phyloP scores from a whole-genome alignment of 106 monocot species.

The Platanthera zijinensis region DNA sequence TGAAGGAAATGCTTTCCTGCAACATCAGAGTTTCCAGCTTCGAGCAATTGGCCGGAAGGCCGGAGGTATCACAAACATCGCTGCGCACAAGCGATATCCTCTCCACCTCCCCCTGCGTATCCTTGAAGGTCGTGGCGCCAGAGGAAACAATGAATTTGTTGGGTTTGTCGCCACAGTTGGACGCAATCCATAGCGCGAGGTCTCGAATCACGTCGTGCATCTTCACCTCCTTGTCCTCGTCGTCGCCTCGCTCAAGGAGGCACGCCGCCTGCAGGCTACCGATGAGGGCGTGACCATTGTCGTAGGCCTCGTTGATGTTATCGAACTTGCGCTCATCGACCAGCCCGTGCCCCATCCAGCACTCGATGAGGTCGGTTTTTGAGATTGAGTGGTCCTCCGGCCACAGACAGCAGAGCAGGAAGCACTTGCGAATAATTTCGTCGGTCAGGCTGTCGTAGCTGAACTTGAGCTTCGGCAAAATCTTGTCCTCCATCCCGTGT shows the following conservation, averaged over 20 bases:
- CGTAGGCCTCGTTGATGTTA: background rate
- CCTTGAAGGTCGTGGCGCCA: background rate
- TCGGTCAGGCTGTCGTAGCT: slow-evolving; percentile 26
- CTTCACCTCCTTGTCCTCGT: background rate
- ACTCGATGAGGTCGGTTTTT: slow-evolving; percentile 12
- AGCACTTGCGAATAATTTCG: slow-evolving; percentile 13
- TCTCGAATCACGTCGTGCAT: slow-evolving; percentile 10
- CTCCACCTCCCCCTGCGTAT: slow-evolving; percentile 4
- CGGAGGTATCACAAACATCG: background rate
- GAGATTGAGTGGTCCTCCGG: slow-evolving; percentile 8
- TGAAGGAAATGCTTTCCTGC: background rate
- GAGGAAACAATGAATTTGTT: slow-evolving; percentile 1
- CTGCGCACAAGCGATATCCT: slow-evolving; percentile 7
- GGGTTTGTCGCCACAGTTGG: slow-evolving; percentile 2
- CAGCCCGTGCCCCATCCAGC: slow-evolving; percentile 28
- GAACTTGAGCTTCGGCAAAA: slow-evolving; percentile 14
- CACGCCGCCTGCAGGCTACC: too few relatives aligned
- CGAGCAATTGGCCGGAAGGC: slow-evolving; percentile 4
- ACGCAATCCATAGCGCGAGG: slow-evolving; percentile 9
- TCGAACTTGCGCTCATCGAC: background rate
- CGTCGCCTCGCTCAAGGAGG: background rate
- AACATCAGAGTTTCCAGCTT: slow-evolving; percentile 11
- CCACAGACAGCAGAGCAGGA: slow-evolving; percentile 24
- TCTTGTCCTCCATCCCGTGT: background rate
- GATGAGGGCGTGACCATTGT: too few relatives aligned